Evolutionary conservation across 129 eudicot genomes (phyloP), one percentile per base, ranked within the genome.

Genomic region (Artemisia tridentata): DNA sequence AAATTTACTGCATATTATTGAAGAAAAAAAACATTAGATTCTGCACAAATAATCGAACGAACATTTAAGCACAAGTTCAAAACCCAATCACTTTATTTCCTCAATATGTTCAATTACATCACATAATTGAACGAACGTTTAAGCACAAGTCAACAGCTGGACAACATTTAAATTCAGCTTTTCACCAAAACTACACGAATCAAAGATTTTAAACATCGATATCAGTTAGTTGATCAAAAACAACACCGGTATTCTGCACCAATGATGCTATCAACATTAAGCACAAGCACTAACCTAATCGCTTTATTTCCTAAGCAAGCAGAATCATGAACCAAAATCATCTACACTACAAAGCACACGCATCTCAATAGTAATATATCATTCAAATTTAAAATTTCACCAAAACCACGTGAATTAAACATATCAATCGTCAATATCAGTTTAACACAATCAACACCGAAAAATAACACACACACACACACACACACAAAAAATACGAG

Each of bases 121-220:
- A 20, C 38, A 57, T 3, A 20, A 20, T 57, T n/a, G n/a, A n/a
- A n/a, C n/a, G n/a, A n/a, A n/a, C n/a, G n/a, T n/a, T n/a, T n/a
- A n/a, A n/a, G n/a, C n/a, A n/a, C n/a, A n/a, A n/a, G 74, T 41
- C 21, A 75, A n/a, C 66, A 41, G 57, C 21, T 68, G n/a, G 49
- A 62, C 7, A 21, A 19, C 47, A 14, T 15, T 62, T 57, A 29
- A 55, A 73, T 63, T 78, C 73, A 60, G 19, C 5, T 67, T 25
- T 63, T 47, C 73, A 47, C 55, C 6, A 68, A 46, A 56, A 17
- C 67, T 29, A 65, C 34, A 8, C 19, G 31, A 65, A 18, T 55
- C 46, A 25, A 54, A 21, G 20, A 23, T 23, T 45, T 16, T 51
- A 7, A 14, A 75, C 43, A 47, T 41, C 34, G 48, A 25, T 43